Evolutionary conservation across 176 grass and related monocot genomes (phyloP).

Genomic region (Rhynchospora tenuis): DNA sequence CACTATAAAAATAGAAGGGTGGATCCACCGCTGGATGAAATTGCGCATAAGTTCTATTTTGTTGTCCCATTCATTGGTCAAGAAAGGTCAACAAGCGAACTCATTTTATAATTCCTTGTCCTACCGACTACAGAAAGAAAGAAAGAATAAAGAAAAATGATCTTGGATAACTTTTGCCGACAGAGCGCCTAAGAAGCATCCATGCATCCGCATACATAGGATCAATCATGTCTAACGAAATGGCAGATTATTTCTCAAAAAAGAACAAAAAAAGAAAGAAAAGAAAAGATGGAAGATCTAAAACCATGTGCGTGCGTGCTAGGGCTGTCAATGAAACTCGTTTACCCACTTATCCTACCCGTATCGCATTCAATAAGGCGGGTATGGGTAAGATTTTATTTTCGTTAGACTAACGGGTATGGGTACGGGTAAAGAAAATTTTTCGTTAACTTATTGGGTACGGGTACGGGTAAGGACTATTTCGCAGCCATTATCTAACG

Average conservation of each 20-base stretch:
- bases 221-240: background rate
- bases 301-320: slow-evolving; percentile 16
- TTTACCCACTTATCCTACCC: no score
- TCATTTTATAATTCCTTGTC: background rate
- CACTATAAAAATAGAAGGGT: background rate
- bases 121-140: background rate
- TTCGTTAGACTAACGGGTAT: no score
- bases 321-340: no score
- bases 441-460: no score
- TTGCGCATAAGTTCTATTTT: background rate
- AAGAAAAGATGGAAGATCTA: background rate
- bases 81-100: background rate
- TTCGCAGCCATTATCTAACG: no score
- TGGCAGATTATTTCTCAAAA: background rate
- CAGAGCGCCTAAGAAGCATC: background rate
- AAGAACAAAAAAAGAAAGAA: no score
- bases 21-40: background rate
- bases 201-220: background rate
- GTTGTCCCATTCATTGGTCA: background rate
- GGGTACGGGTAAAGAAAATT: no score
- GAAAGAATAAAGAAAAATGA: background rate
- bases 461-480: no score
- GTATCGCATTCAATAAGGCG: no score
- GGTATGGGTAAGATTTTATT: no score
- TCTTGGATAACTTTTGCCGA: background rate